Conservation (phyloP, 2,329 filamentous ascomycete species). For the Macrophomina phaseolina region DNA sequence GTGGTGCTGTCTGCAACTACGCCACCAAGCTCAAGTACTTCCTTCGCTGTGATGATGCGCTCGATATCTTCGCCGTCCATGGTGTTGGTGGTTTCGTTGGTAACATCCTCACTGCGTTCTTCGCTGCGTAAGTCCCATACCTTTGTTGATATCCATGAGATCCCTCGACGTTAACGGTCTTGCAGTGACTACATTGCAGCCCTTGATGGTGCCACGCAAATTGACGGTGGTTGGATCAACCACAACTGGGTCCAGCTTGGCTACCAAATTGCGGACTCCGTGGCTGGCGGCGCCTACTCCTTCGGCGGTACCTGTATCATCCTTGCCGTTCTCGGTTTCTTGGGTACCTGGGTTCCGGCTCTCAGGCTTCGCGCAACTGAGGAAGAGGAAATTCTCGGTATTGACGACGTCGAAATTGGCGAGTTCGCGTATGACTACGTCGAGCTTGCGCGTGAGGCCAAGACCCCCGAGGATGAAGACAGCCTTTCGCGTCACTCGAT, state of each 20-base stretch:
- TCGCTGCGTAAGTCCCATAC: slow-evolving; percentile 66
- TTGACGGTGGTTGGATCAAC: slow-evolving; percentile 82
- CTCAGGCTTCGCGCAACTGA: slow-evolving; percentile 75
- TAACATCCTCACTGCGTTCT: slow-evolving; percentile 80
- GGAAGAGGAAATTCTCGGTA: slow-evolving; percentile 81
- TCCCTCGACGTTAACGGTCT: background rate
- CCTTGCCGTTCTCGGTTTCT: slow-evolving; percentile 62
- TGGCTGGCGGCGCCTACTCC: slow-evolving; percentile 76
- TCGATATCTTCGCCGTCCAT: slow-evolving; percentile 89
- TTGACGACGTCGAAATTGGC: slow-evolving; percentile 89
- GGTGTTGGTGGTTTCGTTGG: slow-evolving; percentile 78
- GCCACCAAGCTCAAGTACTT: slow-evolving; percentile 90
- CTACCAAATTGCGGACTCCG: slow-evolving; percentile 82
- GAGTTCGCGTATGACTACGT: slow-evolving; percentile 96
- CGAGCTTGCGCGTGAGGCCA: slow-evolving; percentile 76
- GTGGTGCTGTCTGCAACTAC: slow-evolving; percentile 82
- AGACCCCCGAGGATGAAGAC: slow-evolving; percentile 46
- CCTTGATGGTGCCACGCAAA: slow-evolving; percentile 72
- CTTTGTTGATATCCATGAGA: background rate
- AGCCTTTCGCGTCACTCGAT: slow-evolving; percentile 25
- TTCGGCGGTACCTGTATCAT: slow-evolving; percentile 80
- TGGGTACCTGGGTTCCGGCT: slow-evolving; percentile 79
- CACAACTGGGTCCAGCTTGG: slow-evolving; percentile 82
- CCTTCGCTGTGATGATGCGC: slow-evolving; percentile 78
- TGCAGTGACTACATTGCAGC: slow-evolving; percentile 77